A percentile compares a stretch with the other conserved stretches of the same genome.
Evolutionary conservation across 75 land plant species (phyloP).

Genomic region (Pseudotsuga menziesii): DNA sequence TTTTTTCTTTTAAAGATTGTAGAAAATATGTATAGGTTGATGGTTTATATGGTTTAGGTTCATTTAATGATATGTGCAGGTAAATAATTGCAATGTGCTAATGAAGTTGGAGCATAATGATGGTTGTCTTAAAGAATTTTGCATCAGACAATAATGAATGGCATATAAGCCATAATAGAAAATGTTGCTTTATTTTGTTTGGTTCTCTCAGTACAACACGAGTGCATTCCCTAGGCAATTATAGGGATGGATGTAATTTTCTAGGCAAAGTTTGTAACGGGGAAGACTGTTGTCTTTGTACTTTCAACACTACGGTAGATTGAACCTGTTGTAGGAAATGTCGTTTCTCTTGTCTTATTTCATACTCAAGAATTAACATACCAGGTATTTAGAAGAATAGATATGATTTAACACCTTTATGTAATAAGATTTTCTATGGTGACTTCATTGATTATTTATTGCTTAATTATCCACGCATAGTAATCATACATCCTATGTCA

Average conservation of each 20-base stretch:
- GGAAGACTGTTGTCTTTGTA: conserved; percentile 98
- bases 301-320: conserved; percentile 91
- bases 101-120: conserved; percentile 8
- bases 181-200: conserved; percentile 34
- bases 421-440: background rate
- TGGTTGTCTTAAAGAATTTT: conserved; percentile 9
- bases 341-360: conserved; percentile 83
- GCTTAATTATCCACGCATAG: background rate
- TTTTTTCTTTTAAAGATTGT: too few species aligned
- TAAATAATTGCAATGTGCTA: conserved; percentile 11
- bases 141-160: conserved; percentile 5
- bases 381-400: conserved; percentile 50
- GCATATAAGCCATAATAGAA: background rate
- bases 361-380: conserved; percentile 96
- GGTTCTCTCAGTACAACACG: conserved; percentile 92
- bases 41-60: background rate
- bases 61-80: conserved; percentile 8
- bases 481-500: background rate
- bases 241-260: conserved; percentile 99
- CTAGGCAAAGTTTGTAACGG: conserved; percentile 99
- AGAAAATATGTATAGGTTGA: too few species aligned
- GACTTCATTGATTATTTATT: background rate
- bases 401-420: background rate
- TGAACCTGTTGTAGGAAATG: conserved; percentile 72
- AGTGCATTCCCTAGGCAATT: conserved; percentile 98